A percentile compares a stretch with the other conserved stretches of the same genome.
Evolutionary conservation across 768 basidiomycete genomes (phyloP).

Genomic region (Ramaria sp.): DNA sequence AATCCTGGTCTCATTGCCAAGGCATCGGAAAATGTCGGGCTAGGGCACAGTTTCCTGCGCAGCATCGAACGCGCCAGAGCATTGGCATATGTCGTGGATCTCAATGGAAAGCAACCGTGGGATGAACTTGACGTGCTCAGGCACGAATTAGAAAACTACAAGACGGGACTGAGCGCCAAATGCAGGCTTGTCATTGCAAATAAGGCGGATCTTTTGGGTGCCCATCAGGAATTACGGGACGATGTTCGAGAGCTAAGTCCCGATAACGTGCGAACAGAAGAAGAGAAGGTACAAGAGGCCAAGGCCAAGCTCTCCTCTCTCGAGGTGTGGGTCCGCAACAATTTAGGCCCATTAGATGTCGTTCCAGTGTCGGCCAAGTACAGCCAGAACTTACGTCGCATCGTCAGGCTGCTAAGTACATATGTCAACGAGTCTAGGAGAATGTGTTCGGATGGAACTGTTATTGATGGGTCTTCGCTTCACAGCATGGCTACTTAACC

Average conservation of each 20-base stretch:
- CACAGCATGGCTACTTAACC: too few species aligned
- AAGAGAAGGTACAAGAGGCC: slow-evolving; percentile 13
- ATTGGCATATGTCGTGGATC: slow-evolving; percentile 86
- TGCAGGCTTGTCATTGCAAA: slow-evolving; percentile 83
- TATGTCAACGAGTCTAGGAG: slow-evolving; percentile 47
- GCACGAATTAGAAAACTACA: slow-evolving; percentile 78
- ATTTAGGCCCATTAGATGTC: slow-evolving; percentile 42
- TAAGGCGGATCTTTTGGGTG: slow-evolving; percentile 82
- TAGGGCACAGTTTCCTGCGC: slow-evolving; percentile 89
- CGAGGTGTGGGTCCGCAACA: slow-evolving; percentile 11
- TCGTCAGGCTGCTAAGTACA: slow-evolving; percentile 54
- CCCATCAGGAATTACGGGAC: slow-evolving; percentile 14
- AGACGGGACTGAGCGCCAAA: slow-evolving; percentile 64
- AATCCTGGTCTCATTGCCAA: slow-evolving; percentile 86
- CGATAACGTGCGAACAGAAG: slow-evolving; percentile 27
- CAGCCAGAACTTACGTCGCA: slow-evolving; percentile 64
- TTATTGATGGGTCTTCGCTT: background rate
- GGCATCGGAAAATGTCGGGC: slow-evolving; percentile 81
- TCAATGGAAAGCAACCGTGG: slow-evolving; percentile 64
- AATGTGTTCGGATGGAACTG: background rate
- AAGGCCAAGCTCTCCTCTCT: slow-evolving; percentile 1
- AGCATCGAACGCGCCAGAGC: slow-evolving; percentile 88
- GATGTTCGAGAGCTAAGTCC: background rate
- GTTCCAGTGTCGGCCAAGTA: slow-evolving; percentile 81
- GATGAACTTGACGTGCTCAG: slow-evolving; percentile 61